Evolutionary conservation across 164 flowering plant genomes (phyloP).

Genomic region (Taxillus chinensis): DNA sequence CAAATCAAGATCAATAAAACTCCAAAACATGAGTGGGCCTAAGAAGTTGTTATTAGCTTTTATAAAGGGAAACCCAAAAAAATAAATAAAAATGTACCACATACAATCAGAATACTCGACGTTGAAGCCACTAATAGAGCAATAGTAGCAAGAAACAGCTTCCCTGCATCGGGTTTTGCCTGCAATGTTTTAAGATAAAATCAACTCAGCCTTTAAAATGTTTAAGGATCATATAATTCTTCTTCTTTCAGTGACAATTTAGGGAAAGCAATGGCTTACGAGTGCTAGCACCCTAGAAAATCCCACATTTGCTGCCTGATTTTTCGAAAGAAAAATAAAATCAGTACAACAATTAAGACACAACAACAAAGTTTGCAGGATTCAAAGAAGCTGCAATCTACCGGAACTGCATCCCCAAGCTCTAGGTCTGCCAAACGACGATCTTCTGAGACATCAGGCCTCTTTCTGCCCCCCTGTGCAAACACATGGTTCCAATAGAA

Average conservation of each 20-base stretch:
- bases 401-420: slow-evolving; percentile 73
- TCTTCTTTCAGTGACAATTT: neutral
- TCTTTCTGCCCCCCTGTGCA: slow-evolving; percentile 32
- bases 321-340: slow-evolving; percentile 6
- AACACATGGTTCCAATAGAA: neutral
- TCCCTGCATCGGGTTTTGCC: slow-evolving; percentile 82
- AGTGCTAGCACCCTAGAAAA: slow-evolving; percentile 64
- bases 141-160: slow-evolving; percentile 51
- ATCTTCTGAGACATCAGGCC: slow-evolving; percentile 25
- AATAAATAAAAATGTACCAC: slow-evolving; percentile 10
- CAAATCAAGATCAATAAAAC: neutral
- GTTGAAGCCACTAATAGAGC: slow-evolving; percentile 64
- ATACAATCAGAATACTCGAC: slow-evolving; percentile 50
- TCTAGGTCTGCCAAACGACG: slow-evolving; percentile 50
- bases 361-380: neutral
- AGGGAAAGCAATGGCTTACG: slow-evolving; percentile 33
- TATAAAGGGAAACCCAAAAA: too few relatives aligned
- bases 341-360: slow-evolving; percentile 2
- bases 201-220: neutral
- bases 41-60: too few relatives aligned
- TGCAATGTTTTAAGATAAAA: slow-evolving; percentile 18
- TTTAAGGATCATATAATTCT: neutral
- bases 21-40: neutral
- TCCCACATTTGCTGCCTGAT: slow-evolving; percentile 83
- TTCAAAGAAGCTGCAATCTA: slow-evolving; percentile 10